Conservation (phyloP, 257 asterid genomes). For the Striga asiatica region DNA sequence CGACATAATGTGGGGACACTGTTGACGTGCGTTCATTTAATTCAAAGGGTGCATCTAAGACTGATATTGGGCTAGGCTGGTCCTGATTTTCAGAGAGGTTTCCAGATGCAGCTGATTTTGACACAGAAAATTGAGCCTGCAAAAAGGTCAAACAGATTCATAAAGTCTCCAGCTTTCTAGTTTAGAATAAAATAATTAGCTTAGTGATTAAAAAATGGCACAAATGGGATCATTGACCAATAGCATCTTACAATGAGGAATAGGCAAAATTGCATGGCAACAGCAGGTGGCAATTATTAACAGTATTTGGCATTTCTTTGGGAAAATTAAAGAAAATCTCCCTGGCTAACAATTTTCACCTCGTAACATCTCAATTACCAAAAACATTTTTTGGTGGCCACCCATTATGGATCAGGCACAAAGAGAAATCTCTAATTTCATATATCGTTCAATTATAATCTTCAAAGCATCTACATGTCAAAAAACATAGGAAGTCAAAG, state of each 20-base stretch:
- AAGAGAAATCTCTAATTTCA: no score
- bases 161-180: background rate
- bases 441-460: no score
- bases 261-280: background rate
- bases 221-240: background rate
- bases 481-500: background rate
- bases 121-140: slow-evolving; percentile 33
- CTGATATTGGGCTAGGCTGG: slow-evolving; percentile 92
- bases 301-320: background rate
- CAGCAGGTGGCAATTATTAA: background rate
- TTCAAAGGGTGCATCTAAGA: slow-evolving; percentile 60
- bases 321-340: background rate
- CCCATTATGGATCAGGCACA: no score
- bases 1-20: slow-evolving; percentile 29
- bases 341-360: no score
- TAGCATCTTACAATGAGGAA: background rate
- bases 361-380: background rate
- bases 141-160: slow-evolving; percentile 14
- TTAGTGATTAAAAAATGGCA: slow-evolving; percentile 1
- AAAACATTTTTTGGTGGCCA: background rate
- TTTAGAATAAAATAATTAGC: background rate
- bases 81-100: slow-evolving; percentile 59
- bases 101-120: slow-evolving; percentile 28
- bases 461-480: slow-evolving; percentile 1
- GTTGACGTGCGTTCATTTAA: slow-evolving; percentile 38